These are phyloP conservation scores for Quillaja saponaria DNA, from an alignment of 306 rosid species.

Conservation along the genomic window DNA sequence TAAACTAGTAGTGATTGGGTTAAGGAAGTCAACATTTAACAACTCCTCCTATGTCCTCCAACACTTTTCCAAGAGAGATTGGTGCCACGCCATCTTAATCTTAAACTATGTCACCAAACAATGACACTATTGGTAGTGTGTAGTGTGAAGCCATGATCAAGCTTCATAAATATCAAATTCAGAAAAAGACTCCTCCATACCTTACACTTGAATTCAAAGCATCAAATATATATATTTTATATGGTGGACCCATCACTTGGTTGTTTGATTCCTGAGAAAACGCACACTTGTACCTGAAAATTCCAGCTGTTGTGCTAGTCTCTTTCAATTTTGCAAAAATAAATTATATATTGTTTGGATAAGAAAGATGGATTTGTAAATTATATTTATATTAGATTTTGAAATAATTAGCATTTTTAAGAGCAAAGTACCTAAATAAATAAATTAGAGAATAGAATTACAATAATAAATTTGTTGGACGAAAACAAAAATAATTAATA, in stretches of 20 bases:
- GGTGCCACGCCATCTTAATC: constrained; percentile 33
- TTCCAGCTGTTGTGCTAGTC: constrained; percentile 29
- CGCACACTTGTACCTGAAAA: constrained; percentile 31
- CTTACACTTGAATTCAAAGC: constrained; percentile 42
- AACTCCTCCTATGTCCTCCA: too few relatives aligned
- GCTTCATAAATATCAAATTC: constrained; percentile 12
- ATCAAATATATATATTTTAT: too few relatives aligned
- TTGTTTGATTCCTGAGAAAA: constrained; percentile 40
- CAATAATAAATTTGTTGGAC: too few relatives aligned
- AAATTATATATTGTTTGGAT: too few relatives aligned
- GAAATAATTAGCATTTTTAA: constrained; percentile 27
- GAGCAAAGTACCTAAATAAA: too few relatives aligned
- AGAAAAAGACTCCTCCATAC: constrained; percentile 27
- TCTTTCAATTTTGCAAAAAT: constrained; percentile 18
- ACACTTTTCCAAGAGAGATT: constrained; percentile 30
- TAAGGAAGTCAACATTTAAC: constrained; percentile 31
- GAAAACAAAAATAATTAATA: too few relatives aligned
- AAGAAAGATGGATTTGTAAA: too few relatives aligned
- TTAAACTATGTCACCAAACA: constrained; percentile 20
- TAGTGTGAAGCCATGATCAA: constrained; percentile 32
- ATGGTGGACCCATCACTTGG: constrained; percentile 36
- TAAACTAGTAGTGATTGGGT: not conserved
- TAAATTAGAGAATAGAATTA: too few relatives aligned
- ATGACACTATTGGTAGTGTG: constrained; percentile 21
- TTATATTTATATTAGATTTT: too few relatives aligned